A percentile compares a stretch with the other conserved stretches of the same genome.
Evolutionary conservation across 495 filamentous ascomycete genomes (phyloP).

Genomic region (Trichocladium uniseriatum): DNA sequence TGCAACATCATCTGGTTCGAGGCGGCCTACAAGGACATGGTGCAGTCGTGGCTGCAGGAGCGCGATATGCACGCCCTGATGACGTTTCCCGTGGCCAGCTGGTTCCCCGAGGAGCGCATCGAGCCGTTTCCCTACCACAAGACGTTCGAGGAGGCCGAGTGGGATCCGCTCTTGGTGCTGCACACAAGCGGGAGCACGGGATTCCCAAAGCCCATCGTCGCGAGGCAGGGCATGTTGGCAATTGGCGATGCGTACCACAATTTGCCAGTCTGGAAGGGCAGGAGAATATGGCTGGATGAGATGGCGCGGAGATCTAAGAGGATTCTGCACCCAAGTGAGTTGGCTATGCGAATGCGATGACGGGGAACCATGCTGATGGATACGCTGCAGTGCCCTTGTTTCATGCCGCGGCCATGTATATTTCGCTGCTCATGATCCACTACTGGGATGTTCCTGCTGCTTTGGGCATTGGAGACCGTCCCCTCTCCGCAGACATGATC

Average conservation of each 20-base stretch:
- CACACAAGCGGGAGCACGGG: slow-evolving; percentile 57
- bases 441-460: slow-evolving; percentile 26
- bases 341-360: background rate
- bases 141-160: slow-evolving; percentile 37
- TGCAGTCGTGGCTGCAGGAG: slow-evolving; percentile 27
- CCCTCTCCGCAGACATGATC: slow-evolving; percentile 27
- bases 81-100: slow-evolving; percentile 22
- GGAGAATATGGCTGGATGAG: slow-evolving; percentile 14
- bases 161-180: slow-evolving; percentile 40
- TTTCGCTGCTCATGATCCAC: slow-evolving; percentile 20
- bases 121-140: slow-evolving; percentile 33
- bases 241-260: slow-evolving; percentile 30
- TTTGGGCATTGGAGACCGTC: slow-evolving; percentile 30
- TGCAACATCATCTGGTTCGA: slow-evolving; percentile 26
- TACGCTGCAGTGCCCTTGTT: slow-evolving; percentile 16
- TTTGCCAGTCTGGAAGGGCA: slow-evolving; percentile 19
- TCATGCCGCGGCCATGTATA: slow-evolving; percentile 32
- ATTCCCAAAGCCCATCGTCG: slow-evolving; percentile 44
- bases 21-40: slow-evolving; percentile 14
- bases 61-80: slow-evolving; percentile 31
- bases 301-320: slow-evolving; percentile 11
- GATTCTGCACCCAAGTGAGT: slow-evolving; percentile 16
- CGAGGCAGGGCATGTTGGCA: slow-evolving; percentile 39
- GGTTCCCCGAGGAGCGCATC: slow-evolving; percentile 20
- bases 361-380: background rate